Evolutionary conservation across 1,284 basidiomycete species (phyloP).

Genomic region (Coriolopsis trogii): DNA sequence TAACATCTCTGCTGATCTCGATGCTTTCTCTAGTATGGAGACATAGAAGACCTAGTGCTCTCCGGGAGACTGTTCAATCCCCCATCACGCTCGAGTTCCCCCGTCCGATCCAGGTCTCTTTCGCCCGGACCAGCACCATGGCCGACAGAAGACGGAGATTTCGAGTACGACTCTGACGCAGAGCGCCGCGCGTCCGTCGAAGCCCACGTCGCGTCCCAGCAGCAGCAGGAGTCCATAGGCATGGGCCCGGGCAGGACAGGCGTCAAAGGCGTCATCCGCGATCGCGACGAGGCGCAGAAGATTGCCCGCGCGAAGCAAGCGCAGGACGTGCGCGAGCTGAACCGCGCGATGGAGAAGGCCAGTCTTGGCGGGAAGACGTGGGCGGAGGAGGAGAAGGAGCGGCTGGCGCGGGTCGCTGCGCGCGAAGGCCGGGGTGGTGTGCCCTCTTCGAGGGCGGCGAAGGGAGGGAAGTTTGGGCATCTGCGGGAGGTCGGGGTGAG

Average conservation of each 20-base stretch:
- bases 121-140: constrained; percentile 33
- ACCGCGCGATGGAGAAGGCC: constrained; percentile 60
- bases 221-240: constrained; percentile 58
- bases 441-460: constrained; percentile 43
- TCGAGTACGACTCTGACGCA: constrained; percentile 53
- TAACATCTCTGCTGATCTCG: background rate
- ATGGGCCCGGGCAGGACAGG: constrained; percentile 84
- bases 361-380: constrained; percentile 68
- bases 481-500: constrained; percentile 77
- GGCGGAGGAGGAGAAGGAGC: constrained; percentile 70
- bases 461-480: constrained; percentile 73
- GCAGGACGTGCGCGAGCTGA: constrained; percentile 52
- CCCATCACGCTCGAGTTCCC: constrained; percentile 43
- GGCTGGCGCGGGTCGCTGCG: constrained; percentile 33
- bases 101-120: constrained; percentile 58
- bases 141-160: constrained; percentile 40
- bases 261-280: constrained; percentile 83
- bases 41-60: constrained; percentile 73
- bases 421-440: constrained; percentile 36
- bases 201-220: constrained; percentile 29
- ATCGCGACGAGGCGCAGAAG: constrained; percentile 67
- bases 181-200: constrained; percentile 31
- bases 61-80: constrained; percentile 76
- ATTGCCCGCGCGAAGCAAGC: constrained; percentile 51
- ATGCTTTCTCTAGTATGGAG: constrained; percentile 24